Percentiles rank a stretch among this genome's conserved stretches.
phyloP scores from a whole-genome alignment of 1,139 yeast species.

The Pichia sp. region DNA sequence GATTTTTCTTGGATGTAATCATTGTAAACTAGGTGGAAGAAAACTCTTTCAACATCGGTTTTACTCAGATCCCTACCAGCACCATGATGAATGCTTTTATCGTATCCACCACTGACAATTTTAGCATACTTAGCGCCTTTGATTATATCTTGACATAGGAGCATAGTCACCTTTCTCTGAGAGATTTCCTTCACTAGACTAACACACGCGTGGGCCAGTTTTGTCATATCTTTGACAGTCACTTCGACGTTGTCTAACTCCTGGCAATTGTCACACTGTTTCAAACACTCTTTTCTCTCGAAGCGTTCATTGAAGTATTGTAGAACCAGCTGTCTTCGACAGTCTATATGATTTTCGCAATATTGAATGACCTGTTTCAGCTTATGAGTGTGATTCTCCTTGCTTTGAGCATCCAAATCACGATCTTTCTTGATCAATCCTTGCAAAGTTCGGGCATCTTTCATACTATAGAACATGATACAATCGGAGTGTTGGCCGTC shows the following conservation, averaged over 20 bases:
- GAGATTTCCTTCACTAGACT: conserved; percentile 55
- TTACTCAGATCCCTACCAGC: conserved; percentile 59
- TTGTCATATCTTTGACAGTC: conserved; percentile 63
- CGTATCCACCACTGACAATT: conserved; percentile 60
- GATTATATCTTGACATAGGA: conserved; percentile 79
- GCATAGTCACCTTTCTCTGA: conserved; percentile 61
- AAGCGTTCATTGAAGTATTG: conserved; percentile 87
- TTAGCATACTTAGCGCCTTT: conserved; percentile 68
- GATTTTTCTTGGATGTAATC: conserved; percentile 71
- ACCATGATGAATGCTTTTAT: conserved; percentile 60
- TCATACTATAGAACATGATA: conserved; percentile 71
- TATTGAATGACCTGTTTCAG: conserved; percentile 82
- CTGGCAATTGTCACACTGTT: conserved; percentile 83
- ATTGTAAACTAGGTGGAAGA: conserved; percentile 68
- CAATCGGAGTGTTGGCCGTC: conserved; percentile 84
- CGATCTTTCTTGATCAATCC: conserved; percentile 74
- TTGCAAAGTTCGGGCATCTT: conserved; percentile 72
- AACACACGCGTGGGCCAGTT: conserved; percentile 55
- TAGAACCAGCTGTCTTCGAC: conserved; percentile 82
- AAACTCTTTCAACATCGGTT: conserved; percentile 73
- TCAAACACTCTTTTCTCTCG: conserved; percentile 59
- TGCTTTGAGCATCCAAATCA: conserved; percentile 58
- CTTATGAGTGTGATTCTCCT: conserved; percentile 74
- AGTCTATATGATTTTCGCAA: conserved; percentile 87
- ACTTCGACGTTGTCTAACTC: conserved; percentile 44